Evolutionary conservation across 257 asterid species (phyloP), one percentile per base, ranked within the genome.

Genomic region (Orobanche coerulescens): DNA sequence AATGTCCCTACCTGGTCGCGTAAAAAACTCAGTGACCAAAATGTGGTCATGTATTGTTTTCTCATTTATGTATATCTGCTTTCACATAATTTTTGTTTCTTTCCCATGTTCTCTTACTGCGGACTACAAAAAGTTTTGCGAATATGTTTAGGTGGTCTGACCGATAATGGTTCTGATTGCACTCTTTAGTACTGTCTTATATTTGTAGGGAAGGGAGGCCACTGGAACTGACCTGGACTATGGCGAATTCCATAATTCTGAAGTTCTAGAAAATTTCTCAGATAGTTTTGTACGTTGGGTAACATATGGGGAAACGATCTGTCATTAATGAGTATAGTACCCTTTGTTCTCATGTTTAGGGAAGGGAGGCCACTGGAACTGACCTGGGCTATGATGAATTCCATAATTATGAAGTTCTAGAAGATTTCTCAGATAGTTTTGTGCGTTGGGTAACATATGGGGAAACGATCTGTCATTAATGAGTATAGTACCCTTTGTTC

Each of bases 271-370:
- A 77, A 94, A 85, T 50, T 86, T 77, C 79, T 82, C 98, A n/a
- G 96, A 85, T 71, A 82, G 79, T 76, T 91, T 91, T 82, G 92
- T 73, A 62, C 78, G 59, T 2, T 91, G 98, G 98, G 95, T 91
- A 56, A 79, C 68, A 28, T 36, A 16, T 31, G 98, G 98, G 46
- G 98, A 91, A 81, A 62, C 94, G 26, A 71, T 91, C 1, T 80
- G 84, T 67, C 88, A 85, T 67, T 84, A 82, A 83, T 58, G 69
- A 33, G 44, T 23, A 28, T 71, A 26, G 51, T 7, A 12, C 47
- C 47, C 58, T 52, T 61, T 51, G 71, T 73, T 61, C 24, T 6
- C 18, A 31, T 58, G 16, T 33, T 50, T n/a, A n/a, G n/a, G n/a
- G n/a, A n/a, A n/a, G n/a, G n/a, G 79, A 69, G 74, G 70, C 72